A percentile compares a stretch with the other conserved stretches of the same genome.
Conservation (phyloP, 2,329 filamentous ascomycete genomes). For the Didymella glomerata region DNA sequence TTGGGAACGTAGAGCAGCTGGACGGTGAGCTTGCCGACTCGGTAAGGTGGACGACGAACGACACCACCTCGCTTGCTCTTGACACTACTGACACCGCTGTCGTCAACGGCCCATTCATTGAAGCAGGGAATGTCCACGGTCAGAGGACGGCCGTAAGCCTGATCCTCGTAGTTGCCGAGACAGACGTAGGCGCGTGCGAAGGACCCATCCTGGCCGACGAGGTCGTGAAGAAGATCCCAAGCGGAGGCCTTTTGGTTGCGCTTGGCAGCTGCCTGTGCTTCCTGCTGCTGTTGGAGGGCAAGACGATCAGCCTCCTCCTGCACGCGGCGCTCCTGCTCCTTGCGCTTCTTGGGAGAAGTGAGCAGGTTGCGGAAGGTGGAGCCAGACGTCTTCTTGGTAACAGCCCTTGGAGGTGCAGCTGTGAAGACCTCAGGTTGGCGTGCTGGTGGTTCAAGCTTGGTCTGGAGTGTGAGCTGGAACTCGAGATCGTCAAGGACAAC, state of each 20-base stretch:
- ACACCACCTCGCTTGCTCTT: constrained; percentile 88
- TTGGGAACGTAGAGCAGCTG: constrained; percentile 95
- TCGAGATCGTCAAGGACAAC: constrained; percentile 98
- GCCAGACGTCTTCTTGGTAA: constrained; percentile 76
- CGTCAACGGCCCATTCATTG: constrained; percentile 97
- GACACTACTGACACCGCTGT: constrained; percentile 79
- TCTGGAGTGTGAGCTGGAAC: constrained; percentile 96
- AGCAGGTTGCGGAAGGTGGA: constrained; percentile 81
- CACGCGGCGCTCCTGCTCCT: constrained; percentile 86
- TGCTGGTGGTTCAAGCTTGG: constrained; percentile 84
- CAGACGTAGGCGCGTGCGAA: constrained; percentile 95
- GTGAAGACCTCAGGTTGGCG: constrained; percentile 42
- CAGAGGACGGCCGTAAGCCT: constrained; percentile 87
- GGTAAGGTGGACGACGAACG: constrained; percentile 87
- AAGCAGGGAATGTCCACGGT: constrained; percentile 92
- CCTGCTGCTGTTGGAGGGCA: constrained; percentile 57
- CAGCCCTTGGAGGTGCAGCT: constrained; percentile 67
- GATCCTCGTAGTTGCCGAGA: constrained; percentile 87
- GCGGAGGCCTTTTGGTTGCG: constrained; percentile 71
- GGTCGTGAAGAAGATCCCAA: constrained; percentile 85
- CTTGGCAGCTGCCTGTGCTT: constrained; percentile 58
- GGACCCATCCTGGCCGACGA: constrained; percentile 90
- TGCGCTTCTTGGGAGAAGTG: constrained; percentile 93
- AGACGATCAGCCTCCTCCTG: constrained; percentile 82
- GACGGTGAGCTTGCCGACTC: constrained; percentile 91